Evolutionary conservation across 2,329 filamentous ascomycete species (phyloP).

Genomic region (Tolypocladium ovalisporum): DNA sequence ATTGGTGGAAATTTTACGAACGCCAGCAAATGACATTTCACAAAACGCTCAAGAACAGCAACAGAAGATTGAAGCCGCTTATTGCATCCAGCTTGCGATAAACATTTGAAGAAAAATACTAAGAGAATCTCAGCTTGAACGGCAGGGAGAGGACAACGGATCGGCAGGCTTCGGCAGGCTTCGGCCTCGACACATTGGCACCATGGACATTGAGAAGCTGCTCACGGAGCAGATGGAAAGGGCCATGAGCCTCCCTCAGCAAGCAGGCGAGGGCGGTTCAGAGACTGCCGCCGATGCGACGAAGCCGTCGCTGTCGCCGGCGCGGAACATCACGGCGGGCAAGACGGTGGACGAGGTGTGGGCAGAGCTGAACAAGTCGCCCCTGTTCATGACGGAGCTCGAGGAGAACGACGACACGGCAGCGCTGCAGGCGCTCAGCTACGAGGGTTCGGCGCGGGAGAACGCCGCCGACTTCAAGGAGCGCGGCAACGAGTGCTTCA

Average conservation of each 20-base stretch:
- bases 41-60: not conserved
- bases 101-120: not conserved
- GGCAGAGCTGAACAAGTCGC: slow-evolving; percentile 49
- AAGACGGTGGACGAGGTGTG: slow-evolving; percentile 45
- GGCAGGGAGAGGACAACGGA: not conserved
- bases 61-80: not conserved
- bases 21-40: not conserved
- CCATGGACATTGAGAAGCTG: slow-evolving; percentile 30
- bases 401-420: slow-evolving; percentile 78
- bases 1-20: slow-evolving; percentile 1
- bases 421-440: slow-evolving; percentile 79
- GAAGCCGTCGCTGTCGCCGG: slow-evolving; percentile 35
- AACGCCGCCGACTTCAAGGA: slow-evolving; percentile 78
- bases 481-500: slow-evolving; percentile 83
- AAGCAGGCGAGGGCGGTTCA: not conserved
- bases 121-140: not conserved
- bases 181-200: not conserved
- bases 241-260: slow-evolving; percentile 13
- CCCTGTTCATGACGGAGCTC: slow-evolving; percentile 92
- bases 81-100: not conserved
- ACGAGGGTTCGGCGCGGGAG: slow-evolving; percentile 82
- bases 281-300: slow-evolving; percentile 10
- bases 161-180: not conserved
- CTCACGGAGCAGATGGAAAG: slow-evolving; percentile 29
- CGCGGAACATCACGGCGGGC: slow-evolving; percentile 24